Base-by-base conservation (phyloP, 2,329 filamentous ascomycete genomes). In the Pseudohalonectria lignicola region DNA sequence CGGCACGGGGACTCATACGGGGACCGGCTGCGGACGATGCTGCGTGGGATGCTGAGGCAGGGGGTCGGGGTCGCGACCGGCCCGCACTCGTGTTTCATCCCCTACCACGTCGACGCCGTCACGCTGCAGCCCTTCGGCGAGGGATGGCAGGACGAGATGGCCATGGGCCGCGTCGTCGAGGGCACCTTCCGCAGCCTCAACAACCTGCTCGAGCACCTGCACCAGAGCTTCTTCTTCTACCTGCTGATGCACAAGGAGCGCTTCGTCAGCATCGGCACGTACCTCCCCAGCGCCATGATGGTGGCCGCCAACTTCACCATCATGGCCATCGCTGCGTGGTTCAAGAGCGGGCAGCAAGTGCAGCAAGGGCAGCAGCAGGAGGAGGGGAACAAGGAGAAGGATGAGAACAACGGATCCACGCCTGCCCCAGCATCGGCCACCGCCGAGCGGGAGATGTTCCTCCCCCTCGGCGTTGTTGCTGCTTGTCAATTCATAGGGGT, bases 171-270 rank as follows among this genome's bases (percentile, higher is more conserved):
- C 39, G 80, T 88, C 0, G 71, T 96, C 4, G 92, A 98, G 62
- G 87, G 87, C 50, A 74, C 92, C 3, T 94, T 94, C 57, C 74
- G 92, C 50, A 94, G 86, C 56, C 66, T 98, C 59, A 98, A 98
- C 64, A 98, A 98, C 54, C 64, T 98, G 41, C 73, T 98, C 23
- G 92, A 98, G 62, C 88, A 98, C 56, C 70, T 98, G 43, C 92
- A 98, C 56, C 92, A 98, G 63, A 95, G 88, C 57, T 98, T 98
- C 68, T 98, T 98, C 73, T 96, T 98, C 63, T 98, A 98, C 57
- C 68, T 98, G 37, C 71, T 98, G 32, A 87, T 96, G 76, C 82
- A 93, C 48, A 76, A 80, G 21, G 85, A 92, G 51, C 79, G 88
- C 10, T 98, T 98, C 55, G 92, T 96, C 49, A 96, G 88, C 60